These are phyloP conservation scores for Suillus occidentalis DNA, from an alignment of 768 basidiomycete genomes.

Conservation along the genomic window DNA sequence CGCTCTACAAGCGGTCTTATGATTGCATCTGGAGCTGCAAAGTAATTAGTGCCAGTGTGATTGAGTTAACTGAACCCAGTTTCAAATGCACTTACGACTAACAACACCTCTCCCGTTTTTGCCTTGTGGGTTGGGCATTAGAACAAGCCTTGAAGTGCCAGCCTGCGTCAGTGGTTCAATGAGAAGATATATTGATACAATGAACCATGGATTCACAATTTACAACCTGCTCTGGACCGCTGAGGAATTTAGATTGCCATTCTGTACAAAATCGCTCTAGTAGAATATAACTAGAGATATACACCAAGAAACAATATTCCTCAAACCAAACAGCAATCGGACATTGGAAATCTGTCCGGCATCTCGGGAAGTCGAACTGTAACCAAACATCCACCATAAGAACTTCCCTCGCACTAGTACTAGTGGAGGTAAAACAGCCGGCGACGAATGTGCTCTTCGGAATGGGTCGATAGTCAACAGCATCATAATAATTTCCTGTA, in stretches of 20 bases:
- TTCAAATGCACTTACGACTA: too few relatives aligned
- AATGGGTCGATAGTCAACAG: too few relatives aligned
- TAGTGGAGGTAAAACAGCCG: neutral
- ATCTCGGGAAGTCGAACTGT: too few relatives aligned
- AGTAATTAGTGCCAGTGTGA: too few relatives aligned
- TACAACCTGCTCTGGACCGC: neutral
- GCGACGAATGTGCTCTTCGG: too few relatives aligned
- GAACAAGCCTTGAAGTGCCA: neutral
- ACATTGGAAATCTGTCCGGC: neutral
- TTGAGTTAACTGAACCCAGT: too few relatives aligned
- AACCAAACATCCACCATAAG: too few relatives aligned
- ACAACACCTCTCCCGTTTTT: neutral
- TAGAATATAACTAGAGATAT: neutral
- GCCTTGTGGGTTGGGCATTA: neutral
- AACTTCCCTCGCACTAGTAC: neutral
- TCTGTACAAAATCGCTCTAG: neutral
- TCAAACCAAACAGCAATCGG: neutral
- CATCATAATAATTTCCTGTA: neutral
- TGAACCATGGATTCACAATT: neutral
- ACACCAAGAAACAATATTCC: neutral
- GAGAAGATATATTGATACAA: neutral
- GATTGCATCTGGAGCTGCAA: too few relatives aligned
- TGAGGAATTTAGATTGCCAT: neutral
- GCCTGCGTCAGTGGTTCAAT: neutral
- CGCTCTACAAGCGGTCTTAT: too few relatives aligned